Percentiles rank a stretch among this genome's conserved stretches.
Conservation (phyloP, 371 early-diverging fungal genomes). For the Zancudomyces culisetae region DNA sequence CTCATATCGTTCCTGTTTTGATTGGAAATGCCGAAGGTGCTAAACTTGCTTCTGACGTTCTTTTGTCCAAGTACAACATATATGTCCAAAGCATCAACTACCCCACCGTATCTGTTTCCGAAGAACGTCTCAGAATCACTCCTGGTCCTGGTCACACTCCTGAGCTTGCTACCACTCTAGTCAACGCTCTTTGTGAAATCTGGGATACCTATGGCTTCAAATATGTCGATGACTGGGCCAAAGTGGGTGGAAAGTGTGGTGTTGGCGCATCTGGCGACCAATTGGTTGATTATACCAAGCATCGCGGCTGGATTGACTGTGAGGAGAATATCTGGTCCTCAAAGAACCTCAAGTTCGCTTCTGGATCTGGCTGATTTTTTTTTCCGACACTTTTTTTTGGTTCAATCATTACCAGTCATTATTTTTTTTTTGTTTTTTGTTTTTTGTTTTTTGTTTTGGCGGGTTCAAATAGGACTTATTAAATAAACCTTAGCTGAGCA, state of each 20-base stretch:
- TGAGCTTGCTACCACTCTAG: constrained; percentile 62
- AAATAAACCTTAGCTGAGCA: no score
- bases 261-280: constrained; percentile 37
- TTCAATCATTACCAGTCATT: neutral
- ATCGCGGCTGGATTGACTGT: constrained; percentile 1
- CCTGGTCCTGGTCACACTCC: constrained; percentile 86
- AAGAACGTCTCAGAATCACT: constrained; percentile 94
- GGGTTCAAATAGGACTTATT: no score
- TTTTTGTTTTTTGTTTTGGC: neutral
- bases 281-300: constrained; percentile 1
- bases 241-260: constrained; percentile 71
- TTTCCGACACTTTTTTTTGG: no score
- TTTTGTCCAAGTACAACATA: constrained; percentile 70
- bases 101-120: constrained; percentile 87
- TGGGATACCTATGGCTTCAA: constrained; percentile 74
- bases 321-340: constrained; percentile 1
- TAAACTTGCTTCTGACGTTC: constrained; percentile 78
- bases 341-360: neutral
- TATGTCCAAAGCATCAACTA: constrained; percentile 97
- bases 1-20: constrained; percentile 94
- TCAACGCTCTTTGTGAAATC: constrained; percentile 62
- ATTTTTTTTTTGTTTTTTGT: neutral
- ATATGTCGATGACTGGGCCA: constrained; percentile 65
- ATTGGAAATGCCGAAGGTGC: constrained; percentile 89
- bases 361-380: neutral